phyloP scores from a whole-genome alignment of 495 filamentous ascomycete genomes.

The Sporormia fimetaria region DNA sequence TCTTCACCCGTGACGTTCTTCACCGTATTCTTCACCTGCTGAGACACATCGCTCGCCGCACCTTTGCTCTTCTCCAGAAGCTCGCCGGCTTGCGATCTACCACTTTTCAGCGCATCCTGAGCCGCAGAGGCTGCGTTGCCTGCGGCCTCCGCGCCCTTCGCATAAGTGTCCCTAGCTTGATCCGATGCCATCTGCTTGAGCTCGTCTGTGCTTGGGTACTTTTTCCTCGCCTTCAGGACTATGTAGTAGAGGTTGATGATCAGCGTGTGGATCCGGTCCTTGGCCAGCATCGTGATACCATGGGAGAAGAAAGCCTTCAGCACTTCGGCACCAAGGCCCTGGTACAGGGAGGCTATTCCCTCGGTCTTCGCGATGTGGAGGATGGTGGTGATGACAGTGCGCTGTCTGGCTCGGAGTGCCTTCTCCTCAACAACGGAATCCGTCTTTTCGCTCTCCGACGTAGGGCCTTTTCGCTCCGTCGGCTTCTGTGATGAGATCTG shows the following conservation, averaged over 20 bases:
- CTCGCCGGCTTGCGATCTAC: constrained; percentile 3
- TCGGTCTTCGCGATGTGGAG: constrained; percentile 52
- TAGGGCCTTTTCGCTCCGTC: constrained; percentile 4
- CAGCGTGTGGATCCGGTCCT: constrained; percentile 65
- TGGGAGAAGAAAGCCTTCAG: constrained; percentile 79
- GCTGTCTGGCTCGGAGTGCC: constrained; percentile 18
- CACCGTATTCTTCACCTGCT: constrained; percentile 7
- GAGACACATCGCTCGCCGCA: constrained; percentile 6
- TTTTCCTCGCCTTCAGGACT: constrained; percentile 29
- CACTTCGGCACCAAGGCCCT: constrained; percentile 64
- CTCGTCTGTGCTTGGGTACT: constrained; percentile 29
- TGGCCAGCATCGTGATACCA: constrained; percentile 81
- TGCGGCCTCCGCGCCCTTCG: constrained; percentile 1
- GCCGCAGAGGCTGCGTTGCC: constrained; percentile 8
- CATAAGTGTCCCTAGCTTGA: constrained; percentile 9
- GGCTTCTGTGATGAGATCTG: constrained; percentile 37
- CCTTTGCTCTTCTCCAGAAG: constrained; percentile 12
- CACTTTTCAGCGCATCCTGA: constrained; percentile 1
- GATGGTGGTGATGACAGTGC: constrained; percentile 53
- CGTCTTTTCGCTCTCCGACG: constrained; percentile 15
- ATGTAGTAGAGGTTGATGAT: constrained; percentile 59
- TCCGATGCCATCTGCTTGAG: constrained; percentile 20
- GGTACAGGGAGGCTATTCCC: constrained; percentile 60
- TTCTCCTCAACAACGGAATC: background rate
- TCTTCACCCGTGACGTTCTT: constrained; percentile 5